Base-by-base conservation (phyloP, 371 early-diverging fungal species). In the Saksenaea oblongispora region DNA sequence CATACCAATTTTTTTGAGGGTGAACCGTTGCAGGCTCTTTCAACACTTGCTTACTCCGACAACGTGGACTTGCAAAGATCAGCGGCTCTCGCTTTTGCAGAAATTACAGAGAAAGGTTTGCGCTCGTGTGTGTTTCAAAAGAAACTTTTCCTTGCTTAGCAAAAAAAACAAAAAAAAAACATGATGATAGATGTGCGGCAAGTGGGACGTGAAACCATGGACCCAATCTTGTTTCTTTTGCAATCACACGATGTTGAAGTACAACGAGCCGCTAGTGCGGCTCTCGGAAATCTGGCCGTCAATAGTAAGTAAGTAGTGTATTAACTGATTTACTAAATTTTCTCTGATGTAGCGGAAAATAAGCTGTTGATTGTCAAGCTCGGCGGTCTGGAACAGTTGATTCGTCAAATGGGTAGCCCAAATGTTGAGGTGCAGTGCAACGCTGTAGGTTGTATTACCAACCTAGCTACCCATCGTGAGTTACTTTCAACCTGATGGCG, bases 401-500 rank as follows among this genome's bases (percentile, higher is more conserved):
- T 95, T 63, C 86, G 90, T 59, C 92, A 93, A 72, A 94, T 95
- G 94, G 83, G 89, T 36, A 90, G 91, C 17, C 87, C 89, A 7
- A 93, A 93, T 68, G 89, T 91, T 24, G 96, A 95, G 69, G 94
- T 95, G 8, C 94, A 95, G 72, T 93, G 94, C 69, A 96, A 96
- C 75, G 94, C 96, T n/a, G 96, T 95, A 24, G 97, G 97, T 5
- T 95, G 96, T 82, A 94, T 96, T 62, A 96, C 97, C 1, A 96
- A 96, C 66, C 84, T 96, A 59, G 95, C 95, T 3, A 94, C 95
- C 10, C 88, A 89, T 75, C 91, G 91, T 90, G 84, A 63, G 69
- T 47, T 22, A 9, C 0, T 47, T n/a, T 31, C 31, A 31, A 31
- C 31, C 31, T 31, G 31, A 31, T 31, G 31, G 42, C n/a, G 10